Evolutionary conservation across 257 asterid genomes (phyloP).

Genomic region (Sherardia arvensis): DNA sequence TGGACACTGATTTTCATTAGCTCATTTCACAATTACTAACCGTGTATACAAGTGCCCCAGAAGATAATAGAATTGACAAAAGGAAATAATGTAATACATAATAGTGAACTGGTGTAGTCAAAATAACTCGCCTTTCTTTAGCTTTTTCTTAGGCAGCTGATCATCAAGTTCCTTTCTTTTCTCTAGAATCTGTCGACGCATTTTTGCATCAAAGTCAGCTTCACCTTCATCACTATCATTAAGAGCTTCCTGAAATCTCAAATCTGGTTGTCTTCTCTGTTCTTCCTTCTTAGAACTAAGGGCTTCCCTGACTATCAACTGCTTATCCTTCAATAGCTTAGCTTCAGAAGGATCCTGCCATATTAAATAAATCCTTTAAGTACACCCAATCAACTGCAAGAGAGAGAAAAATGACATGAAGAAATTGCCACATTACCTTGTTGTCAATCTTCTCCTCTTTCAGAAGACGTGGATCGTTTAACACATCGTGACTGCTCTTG

Average conservation of each 20-base stretch:
- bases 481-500: conserved; percentile 90
- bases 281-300: conserved; percentile 64
- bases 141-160: conserved; percentile 40
- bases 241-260: conserved; percentile 33
- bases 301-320: conserved; percentile 72
- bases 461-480: conserved; percentile 92
- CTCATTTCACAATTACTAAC: too few relatives aligned
- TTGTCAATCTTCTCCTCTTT: conserved; percentile 45
- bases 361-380: conserved; percentile 15
- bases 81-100: neutral
- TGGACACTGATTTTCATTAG: neutral
- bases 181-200: conserved; percentile 83
- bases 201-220: conserved; percentile 67
- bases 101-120: neutral
- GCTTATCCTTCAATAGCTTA: conserved; percentile 50
- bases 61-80: neutral
- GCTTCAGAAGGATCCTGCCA: conserved; percentile 58
- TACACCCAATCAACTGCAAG: neutral
- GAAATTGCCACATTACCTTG: conserved; percentile 30
- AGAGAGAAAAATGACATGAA: neutral
- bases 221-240: conserved; percentile 75
- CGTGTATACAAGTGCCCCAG: neutral
- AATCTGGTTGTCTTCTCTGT: conserved; percentile 32
- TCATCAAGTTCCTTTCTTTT: conserved; percentile 70
- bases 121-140: conserved; percentile 38